Conservation (phyloP, 2,329 filamentous ascomycete species). For the Acephala macrosclerotiorum region DNA sequence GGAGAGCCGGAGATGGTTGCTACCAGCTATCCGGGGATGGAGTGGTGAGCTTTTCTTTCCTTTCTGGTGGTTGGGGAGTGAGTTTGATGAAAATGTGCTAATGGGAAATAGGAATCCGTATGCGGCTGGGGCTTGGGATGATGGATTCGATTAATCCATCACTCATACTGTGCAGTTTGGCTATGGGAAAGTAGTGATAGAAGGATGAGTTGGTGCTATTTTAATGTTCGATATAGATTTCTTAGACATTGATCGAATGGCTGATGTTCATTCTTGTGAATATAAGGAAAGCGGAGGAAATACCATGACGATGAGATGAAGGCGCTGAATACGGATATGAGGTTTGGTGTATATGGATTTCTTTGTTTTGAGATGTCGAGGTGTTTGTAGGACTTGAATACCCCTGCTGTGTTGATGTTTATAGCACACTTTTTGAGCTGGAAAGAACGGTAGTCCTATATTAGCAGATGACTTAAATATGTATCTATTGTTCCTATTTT, state of each 20-base stretch:
- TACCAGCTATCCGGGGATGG: conserved; percentile 74
- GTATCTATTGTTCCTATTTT: not conserved
- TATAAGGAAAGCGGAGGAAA: not conserved
- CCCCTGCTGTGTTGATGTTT: conserved; percentile 5
- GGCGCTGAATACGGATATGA: not conserved
- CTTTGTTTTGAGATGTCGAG: not conserved
- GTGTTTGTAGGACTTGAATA: conserved; percentile 4
- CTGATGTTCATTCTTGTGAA: not conserved
- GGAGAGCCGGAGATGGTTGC: conserved; percentile 64
- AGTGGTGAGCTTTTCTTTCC: conserved; percentile 55
- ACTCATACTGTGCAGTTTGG: not conserved
- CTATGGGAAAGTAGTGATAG: not conserved
- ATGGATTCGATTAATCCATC: conserved; percentile 27
- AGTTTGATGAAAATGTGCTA: not conserved
- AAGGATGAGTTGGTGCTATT: not conserved
- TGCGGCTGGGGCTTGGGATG: conserved; percentile 23
- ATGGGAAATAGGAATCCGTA: conserved; percentile 24
- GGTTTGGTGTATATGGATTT: not conserved
- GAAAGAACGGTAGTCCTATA: not conserved
- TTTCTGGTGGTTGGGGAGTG: no score
- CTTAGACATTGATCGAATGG: not conserved
- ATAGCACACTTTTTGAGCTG: not conserved
- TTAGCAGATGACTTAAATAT: no score
- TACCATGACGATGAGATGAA: not conserved
- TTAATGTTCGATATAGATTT: not conserved